A percentile compares a stretch with the other conserved stretches of the same genome.
phyloP scores from a whole-genome alignment of 2,329 filamentous ascomycete species.

The Trichoderma pleuroti region DNA sequence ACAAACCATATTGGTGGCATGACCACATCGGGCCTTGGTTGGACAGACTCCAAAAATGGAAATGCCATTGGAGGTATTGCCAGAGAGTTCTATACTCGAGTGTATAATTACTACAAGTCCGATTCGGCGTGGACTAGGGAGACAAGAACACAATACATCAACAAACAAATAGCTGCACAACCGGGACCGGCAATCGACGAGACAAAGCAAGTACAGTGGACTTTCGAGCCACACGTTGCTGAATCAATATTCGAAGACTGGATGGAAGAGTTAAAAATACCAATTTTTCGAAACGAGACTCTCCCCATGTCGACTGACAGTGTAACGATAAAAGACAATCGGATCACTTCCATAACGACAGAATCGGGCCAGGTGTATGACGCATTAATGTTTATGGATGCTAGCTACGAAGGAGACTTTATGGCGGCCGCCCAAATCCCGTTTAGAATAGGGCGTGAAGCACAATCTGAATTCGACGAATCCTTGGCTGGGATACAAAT shows the following conservation, averaged over 20 bases:
- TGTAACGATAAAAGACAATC: constrained; percentile 4
- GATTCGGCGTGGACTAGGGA: constrained; percentile 1
- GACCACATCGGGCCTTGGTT: constrained; percentile 21
- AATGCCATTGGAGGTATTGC: constrained; percentile 13
- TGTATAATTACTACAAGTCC: not conserved
- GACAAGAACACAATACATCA: constrained; percentile 5
- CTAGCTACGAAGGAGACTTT: constrained; percentile 28
- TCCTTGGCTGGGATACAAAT: constrained; percentile 20
- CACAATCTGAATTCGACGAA: constrained; percentile 17
- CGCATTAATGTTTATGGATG: constrained; percentile 26
- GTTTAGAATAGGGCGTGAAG: constrained; percentile 22
- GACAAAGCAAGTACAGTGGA: constrained; percentile 22
- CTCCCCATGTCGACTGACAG: not conserved
- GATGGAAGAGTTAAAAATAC: constrained; percentile 13
- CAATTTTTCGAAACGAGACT: constrained; percentile 12
- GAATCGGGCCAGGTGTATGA: constrained; percentile 9
- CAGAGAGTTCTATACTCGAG: constrained; percentile 3
- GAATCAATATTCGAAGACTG: constrained; percentile 22
- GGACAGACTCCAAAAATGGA: constrained; percentile 20
- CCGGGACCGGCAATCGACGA: constrained; percentile 13
- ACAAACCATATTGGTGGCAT: constrained; percentile 20
- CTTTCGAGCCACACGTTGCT: constrained; percentile 25
- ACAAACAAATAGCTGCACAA: constrained; percentile 7
- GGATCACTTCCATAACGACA: constrained; percentile 13
- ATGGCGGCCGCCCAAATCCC: constrained; percentile 23